phyloP scores from a whole-genome alignment of 1,284 basidiomycete genomes.

The Stygiomarasmius scandens region DNA sequence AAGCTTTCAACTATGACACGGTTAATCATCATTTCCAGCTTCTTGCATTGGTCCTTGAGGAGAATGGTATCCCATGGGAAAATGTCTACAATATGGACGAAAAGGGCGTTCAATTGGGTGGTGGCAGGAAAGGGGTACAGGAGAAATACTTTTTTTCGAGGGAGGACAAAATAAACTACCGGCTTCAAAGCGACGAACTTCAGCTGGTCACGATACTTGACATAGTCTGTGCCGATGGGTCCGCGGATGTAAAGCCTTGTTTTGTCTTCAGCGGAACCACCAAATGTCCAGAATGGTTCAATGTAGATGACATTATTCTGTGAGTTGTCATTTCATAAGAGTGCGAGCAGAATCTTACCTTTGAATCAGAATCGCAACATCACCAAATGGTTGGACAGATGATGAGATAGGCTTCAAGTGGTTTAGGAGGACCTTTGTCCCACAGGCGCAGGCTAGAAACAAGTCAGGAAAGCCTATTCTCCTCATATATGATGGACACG shows the following conservation, averaged over 20 bases:
- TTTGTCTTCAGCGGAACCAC: constrained; percentile 36
- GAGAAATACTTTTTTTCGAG: constrained; percentile 24
- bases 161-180: constrained; percentile 18
- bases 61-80: constrained; percentile 31
- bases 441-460: constrained; percentile 25
- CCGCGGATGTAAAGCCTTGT: constrained; percentile 21
- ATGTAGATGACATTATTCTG: constrained; percentile 22
- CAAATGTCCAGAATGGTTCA: constrained; percentile 26
- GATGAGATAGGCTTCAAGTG: constrained; percentile 34
- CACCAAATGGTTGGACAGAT: constrained; percentile 44
- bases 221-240: constrained; percentile 30
- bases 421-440: constrained; percentile 37
- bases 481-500: constrained; percentile 28
- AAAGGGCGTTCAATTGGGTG: constrained; percentile 37
- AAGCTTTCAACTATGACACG: constrained; percentile 29
- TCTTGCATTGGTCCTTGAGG: constrained; percentile 20
- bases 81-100: constrained; percentile 47
- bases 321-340: constrained; percentile 5
- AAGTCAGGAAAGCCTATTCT: constrained; percentile 7
- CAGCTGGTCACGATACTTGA: constrained; percentile 38
- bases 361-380: constrained; percentile 16
- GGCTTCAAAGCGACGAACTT: constrained; percentile 26
- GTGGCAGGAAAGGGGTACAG: constrained; percentile 25
- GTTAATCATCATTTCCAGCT: constrained; percentile 27
- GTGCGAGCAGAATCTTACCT: neutral